These are phyloP conservation scores for Epichloe glyceriae DNA, from an alignment of 2,329 filamentous ascomycete genomes.

Conservation along the genomic window DNA sequence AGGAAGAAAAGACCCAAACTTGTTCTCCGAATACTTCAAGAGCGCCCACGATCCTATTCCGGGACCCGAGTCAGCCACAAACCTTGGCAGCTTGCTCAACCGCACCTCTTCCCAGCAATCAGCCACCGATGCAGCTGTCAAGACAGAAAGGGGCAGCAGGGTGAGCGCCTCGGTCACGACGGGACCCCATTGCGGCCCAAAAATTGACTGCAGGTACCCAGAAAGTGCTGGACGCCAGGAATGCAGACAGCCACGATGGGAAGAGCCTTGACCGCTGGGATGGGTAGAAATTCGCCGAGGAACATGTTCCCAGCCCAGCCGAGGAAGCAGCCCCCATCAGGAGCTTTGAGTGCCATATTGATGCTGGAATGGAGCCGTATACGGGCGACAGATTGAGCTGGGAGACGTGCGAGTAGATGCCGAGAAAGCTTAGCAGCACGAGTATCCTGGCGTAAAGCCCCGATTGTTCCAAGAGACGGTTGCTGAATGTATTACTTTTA, in stretches of 20 bases:
- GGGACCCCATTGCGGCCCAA: conserved; percentile 63
- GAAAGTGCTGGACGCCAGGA: conserved; percentile 56
- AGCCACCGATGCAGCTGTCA: conserved; percentile 52
- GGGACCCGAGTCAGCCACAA: conserved; percentile 49
- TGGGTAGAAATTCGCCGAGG: conserved; percentile 31
- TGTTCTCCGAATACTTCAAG: conserved; percentile 39
- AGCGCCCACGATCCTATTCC: conserved; percentile 54
- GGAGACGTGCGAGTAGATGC: conserved; percentile 55
- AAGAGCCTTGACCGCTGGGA: conserved; percentile 40
- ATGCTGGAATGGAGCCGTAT: conserved; percentile 72
- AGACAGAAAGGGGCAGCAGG: conserved; percentile 52
- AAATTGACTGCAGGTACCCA: conserved; percentile 52
- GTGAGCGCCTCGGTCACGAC: conserved; percentile 61
- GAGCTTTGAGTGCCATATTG: conserved; percentile 55
- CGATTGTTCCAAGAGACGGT: conserved; percentile 23
- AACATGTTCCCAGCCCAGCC: conserved; percentile 59
- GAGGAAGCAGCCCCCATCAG: conserved; percentile 54
- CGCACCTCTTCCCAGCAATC: conserved; percentile 51
- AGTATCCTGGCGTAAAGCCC: conserved; percentile 24
- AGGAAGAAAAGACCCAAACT: conserved; percentile 28
- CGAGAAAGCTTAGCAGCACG: conserved; percentile 25
- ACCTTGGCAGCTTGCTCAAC: conserved; percentile 39
- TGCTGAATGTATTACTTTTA: conserved; percentile 18
- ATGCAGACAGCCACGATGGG: conserved; percentile 65
- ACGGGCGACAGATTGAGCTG: conserved; percentile 71